These are phyloP conservation scores for Solanum pennellii DNA, from an alignment of 257 asterid genomes.

Conservation along the genomic window DNA sequence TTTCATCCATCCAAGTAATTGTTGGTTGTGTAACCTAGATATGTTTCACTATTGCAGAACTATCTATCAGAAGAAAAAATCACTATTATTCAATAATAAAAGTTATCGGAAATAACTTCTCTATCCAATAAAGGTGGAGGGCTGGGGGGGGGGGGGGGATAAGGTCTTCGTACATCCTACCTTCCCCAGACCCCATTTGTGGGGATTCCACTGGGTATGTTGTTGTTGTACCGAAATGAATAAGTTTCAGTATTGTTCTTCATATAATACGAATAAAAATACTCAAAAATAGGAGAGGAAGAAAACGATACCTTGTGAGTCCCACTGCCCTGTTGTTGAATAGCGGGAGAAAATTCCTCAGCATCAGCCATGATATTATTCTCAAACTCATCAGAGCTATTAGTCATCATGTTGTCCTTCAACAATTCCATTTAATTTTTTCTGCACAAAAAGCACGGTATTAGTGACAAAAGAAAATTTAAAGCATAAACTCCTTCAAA, in stretches of 20 bases:
- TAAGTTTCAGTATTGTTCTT: not conserved
- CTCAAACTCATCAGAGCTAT: not conserved
- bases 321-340: not conserved
- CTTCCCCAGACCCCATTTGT: not conserved
- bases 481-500: not conserved
- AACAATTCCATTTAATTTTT: not conserved
- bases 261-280: not conserved
- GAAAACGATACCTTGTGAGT: not conserved
- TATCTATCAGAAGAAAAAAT: not conserved
- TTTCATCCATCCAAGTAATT: not conserved
- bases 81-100: not conserved
- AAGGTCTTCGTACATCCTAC: not conserved
- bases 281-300: not conserved
- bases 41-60: not conserved
- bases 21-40: not conserved
- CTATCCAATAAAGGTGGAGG: not conserved
- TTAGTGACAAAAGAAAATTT: not conserved
- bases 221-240: not conserved
- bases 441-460: not conserved
- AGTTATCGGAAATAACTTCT: not conserved
- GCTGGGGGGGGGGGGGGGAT: not conserved
- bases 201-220: not conserved
- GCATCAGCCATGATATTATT: not conserved
- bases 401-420: not conserved
- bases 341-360: not conserved